Percentiles rank a stretch among this genome's conserved stretches.
These are phyloP conservation scores for Aspergillus ostianus DNA, from an alignment of 495 filamentous ascomycete genomes.

Conservation along the genomic window DNA sequence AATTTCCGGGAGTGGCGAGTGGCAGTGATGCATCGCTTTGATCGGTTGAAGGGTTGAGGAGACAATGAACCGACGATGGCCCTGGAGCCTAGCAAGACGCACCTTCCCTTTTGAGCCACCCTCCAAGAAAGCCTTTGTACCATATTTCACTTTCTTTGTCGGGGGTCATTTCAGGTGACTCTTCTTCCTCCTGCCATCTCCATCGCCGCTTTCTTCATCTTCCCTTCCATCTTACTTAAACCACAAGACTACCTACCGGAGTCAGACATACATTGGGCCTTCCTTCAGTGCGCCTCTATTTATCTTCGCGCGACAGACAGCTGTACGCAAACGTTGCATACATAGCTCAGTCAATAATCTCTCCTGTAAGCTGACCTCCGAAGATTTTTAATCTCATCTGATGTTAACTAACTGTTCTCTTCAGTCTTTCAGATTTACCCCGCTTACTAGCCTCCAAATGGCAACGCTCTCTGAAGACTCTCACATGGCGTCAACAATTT, in stretches of 20 bases:
- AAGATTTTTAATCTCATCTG: not conserved
- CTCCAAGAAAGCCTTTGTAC: not conserved
- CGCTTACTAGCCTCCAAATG: not conserved
- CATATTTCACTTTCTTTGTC: not conserved
- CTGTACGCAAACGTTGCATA: not conserved
- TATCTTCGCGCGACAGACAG: not conserved
- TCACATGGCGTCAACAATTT: not conserved
- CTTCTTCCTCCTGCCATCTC: not conserved
- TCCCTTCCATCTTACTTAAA: not conserved
- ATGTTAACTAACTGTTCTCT: not conserved
- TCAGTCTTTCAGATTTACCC: not conserved
- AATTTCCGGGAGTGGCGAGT: constrained; percentile 65
- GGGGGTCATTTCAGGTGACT: not conserved
- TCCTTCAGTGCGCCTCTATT: not conserved
- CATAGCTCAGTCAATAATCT: not conserved
- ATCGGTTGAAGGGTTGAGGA: constrained; percentile 9
- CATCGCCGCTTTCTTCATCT: not conserved
- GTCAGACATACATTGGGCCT: not conserved
- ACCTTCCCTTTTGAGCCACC: not conserved
- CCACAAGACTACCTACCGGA: not conserved
- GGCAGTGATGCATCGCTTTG: constrained; percentile 55
- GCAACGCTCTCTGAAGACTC: not conserved
- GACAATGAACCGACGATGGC: not conserved
- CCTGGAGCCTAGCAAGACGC: too few relatives aligned
- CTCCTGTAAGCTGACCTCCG: not conserved